Base-by-base conservation (phyloP, 1,284 basidiomycete species). In the Ceratobasidium sp. region DNA sequence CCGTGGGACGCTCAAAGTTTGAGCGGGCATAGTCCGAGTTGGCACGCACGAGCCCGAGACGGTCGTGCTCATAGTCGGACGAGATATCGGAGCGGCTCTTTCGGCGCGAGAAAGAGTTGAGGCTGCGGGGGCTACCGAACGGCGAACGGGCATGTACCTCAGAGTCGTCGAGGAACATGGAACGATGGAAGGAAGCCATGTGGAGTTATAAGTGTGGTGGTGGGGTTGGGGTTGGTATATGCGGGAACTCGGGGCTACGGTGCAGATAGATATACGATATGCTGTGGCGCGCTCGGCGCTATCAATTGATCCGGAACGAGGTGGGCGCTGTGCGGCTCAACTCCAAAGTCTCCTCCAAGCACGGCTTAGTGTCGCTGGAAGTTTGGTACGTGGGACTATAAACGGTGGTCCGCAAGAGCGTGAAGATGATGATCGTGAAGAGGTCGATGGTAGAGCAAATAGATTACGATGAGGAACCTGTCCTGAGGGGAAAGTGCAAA, bases 111-210 rank as follows among this genome's bases (percentile, higher is more conserved):
- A 47, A 59, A 5, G 43, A 13, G 16, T 59, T 32, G 30, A 70
- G 67, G 46, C 54, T 9, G 16, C 67, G 67, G 44, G 35, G 52
- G 13, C 44, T 44, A 21, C 43, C 38, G 23, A 58, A 49, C 23
- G 67, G 28, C 28, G 67, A 70, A 26, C 54, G 67, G 16, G 67
- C 35, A 21, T 70, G 43, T 32, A 70, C 44, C 55, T 44, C 55
- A 18, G 67, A 55, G 54, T 70, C 67, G 30, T 70, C 67, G 44
- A 70, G 67, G 55, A 70, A 70, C 67, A 70, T 70, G 38, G 67
- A 70, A 23, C 67, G 67, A 44, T 70, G 46, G 67, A 70, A 70
- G n/a, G 67, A 44, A 54, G 59, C 59, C 21, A 41, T 38, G 47
- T 49, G 38, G 16, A 28, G 54, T 26, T 26, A 18, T 28, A 16